Percentiles rank a stretch among this genome's conserved stretches.
Conservation (phyloP, 176 grass and related monocot genomes). For the Chrysopogon serrulatus region DNA sequence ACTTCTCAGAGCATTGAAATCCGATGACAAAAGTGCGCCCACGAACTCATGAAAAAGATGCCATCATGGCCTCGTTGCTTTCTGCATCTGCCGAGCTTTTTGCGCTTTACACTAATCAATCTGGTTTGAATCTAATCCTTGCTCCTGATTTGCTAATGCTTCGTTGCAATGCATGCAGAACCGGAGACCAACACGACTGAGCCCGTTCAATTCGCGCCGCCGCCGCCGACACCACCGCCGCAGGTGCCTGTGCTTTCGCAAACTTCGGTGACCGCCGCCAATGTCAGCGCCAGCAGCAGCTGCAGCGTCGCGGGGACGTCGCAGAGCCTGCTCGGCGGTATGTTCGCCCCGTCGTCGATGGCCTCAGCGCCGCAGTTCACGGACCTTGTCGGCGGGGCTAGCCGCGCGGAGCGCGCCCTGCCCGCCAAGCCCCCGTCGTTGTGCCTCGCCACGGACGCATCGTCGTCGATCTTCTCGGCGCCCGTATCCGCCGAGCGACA, state of each 20-base stretch:
- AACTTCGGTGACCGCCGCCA: not conserved
- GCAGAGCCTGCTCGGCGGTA: constrained; percentile 56
- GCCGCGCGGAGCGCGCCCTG: constrained; percentile 4
- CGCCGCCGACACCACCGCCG: not conserved
- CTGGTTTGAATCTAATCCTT: not conserved
- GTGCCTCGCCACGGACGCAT: constrained; percentile 55
- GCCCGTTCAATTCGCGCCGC: constrained; percentile 29
- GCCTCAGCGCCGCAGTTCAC: constrained; percentile 26
- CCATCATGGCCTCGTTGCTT: constrained; percentile 38
- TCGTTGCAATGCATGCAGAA: constrained; percentile 48
- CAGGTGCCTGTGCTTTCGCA: not conserved
- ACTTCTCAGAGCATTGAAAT: constrained; percentile 29
- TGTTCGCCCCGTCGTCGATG: constrained; percentile 62
- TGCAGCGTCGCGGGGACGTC: constrained; percentile 30
- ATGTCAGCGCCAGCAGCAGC: constrained; percentile 29
- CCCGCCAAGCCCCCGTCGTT: constrained; percentile 48
- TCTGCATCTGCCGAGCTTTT: constrained; percentile 27
- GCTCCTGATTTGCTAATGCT: constrained; percentile 8
- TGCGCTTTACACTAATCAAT: constrained; percentile 6
- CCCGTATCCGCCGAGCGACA: constrained; percentile 31
- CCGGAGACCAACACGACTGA: constrained; percentile 20
- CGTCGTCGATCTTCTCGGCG: constrained; percentile 44
- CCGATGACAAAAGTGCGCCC: constrained; percentile 21
- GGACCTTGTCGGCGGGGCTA: not conserved
- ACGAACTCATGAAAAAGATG: constrained; percentile 27